Conservation (phyloP, 1,139 yeast species). For the Lizanozyma gosingica region DNA sequence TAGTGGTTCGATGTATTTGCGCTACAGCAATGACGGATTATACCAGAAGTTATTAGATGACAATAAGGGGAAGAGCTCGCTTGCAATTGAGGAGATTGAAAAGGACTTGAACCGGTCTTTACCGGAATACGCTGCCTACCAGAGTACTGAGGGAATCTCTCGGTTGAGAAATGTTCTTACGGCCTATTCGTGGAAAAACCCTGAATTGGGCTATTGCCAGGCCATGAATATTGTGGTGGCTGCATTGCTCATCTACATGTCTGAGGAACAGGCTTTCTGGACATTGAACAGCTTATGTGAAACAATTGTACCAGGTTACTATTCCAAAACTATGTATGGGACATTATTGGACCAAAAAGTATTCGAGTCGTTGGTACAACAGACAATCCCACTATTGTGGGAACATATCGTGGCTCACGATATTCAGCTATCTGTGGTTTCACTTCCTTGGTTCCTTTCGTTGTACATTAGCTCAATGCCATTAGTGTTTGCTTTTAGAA, state of each 20-base stretch:
- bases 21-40: slow-evolving; percentile 55
- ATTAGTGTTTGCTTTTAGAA: slow-evolving; percentile 81
- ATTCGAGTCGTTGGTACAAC: slow-evolving; percentile 81
- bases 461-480: slow-evolving; percentile 92
- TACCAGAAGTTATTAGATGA: slow-evolving; percentile 52
- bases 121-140: slow-evolving; percentile 96
- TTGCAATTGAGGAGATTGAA: slow-evolving; percentile 93
- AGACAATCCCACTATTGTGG: slow-evolving; percentile 84
- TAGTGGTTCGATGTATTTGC: slow-evolving; percentile 73
- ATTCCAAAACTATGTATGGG: slow-evolving; percentile 97
- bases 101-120: slow-evolving; percentile 89
- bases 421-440: slow-evolving; percentile 89
- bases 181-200: slow-evolving; percentile 95
- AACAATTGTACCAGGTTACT: slow-evolving; percentile 85
- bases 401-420: slow-evolving; percentile 71
- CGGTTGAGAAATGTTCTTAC: slow-evolving; percentile 80
- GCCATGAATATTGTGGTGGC: slow-evolving; percentile 99
- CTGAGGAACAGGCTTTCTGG: slow-evolving; percentile 98
- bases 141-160: slow-evolving; percentile 73
- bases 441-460: slow-evolving; percentile 94
- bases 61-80: slow-evolving; percentile 54
- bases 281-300: slow-evolving; percentile 78
- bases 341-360: slow-evolving; percentile 90
- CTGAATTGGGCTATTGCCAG: slow-evolving; percentile 96
- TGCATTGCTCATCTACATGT: slow-evolving; percentile 83